These are phyloP conservation scores for Murraya koenigii DNA, from an alignment of 345 rosid species.

Conservation along the genomic window DNA sequence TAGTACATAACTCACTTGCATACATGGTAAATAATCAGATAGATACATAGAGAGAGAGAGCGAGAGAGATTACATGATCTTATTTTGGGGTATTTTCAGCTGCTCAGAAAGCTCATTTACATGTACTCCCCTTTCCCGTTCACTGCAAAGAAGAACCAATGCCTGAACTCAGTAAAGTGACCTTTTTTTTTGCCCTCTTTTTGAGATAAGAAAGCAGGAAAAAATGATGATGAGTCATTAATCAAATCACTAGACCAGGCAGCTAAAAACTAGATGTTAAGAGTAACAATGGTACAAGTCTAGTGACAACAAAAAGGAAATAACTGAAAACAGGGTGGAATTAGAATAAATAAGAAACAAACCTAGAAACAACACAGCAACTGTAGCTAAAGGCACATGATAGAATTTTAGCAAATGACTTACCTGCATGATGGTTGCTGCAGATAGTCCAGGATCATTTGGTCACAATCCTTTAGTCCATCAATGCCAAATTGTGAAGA, in stretches of 20 bases:
- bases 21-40: background rate
- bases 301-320: background rate
- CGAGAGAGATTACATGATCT: constrained; percentile 60
- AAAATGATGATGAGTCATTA: background rate
- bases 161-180: background rate
- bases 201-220: background rate
- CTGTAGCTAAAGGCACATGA: background rate
- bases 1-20: background rate
- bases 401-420: constrained; percentile 30
- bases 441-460: constrained; percentile 69
- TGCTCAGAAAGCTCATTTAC: constrained; percentile 68
- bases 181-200: background rate
- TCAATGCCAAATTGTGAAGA: constrained; percentile 41
- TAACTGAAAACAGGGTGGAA: background rate
- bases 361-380: background rate
- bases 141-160: constrained; percentile 41
- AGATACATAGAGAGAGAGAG: background rate
- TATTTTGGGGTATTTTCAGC: constrained; percentile 70
- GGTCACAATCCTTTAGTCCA: constrained; percentile 72
- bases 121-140: constrained; percentile 74
- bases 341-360: background rate
- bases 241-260: background rate
- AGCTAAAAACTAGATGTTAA: background rate
- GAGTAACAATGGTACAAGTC: background rate
- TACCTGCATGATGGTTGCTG: constrained; percentile 71